Percentiles rank a stretch among this genome's conserved stretches.
Evolutionary conservation across 106 monocot genomes (phyloP).

Genomic region (Dendrobium nobile): DNA sequence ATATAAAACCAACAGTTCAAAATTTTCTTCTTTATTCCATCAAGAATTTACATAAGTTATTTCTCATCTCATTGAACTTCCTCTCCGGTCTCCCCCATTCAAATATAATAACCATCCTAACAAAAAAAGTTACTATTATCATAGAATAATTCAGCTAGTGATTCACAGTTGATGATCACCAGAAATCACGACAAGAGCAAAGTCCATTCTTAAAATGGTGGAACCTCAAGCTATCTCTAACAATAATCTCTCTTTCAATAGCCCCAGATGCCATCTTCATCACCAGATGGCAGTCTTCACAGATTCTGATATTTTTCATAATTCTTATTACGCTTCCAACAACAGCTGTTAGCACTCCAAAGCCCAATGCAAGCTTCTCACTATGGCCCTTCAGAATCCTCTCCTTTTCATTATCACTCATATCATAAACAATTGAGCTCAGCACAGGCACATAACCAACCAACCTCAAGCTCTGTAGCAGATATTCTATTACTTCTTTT

Average conservation of each 20-base stretch:
- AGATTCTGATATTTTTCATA: slow-evolving; percentile 59
- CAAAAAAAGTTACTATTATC: too few relatives aligned
- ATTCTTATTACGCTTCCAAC: slow-evolving; percentile 33
- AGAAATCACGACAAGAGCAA: slow-evolving; percentile 60
- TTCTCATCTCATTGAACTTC: too few relatives aligned
- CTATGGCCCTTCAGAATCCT: slow-evolving; percentile 56
- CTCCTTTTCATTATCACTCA: slow-evolving; percentile 49
- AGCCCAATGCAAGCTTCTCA: slow-evolving; percentile 70
- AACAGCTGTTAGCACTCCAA: slow-evolving; percentile 40
- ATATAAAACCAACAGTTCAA: too few relatives aligned
- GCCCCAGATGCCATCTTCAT: slow-evolving; percentile 46
- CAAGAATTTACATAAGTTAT: too few relatives aligned
- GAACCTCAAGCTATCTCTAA: slow-evolving; percentile 67
- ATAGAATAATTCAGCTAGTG: too few relatives aligned
- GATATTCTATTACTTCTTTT: slow-evolving; percentile 38
- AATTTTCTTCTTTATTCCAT: too few relatives aligned
- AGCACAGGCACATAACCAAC: slow-evolving; percentile 29
- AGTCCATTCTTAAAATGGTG: slow-evolving; percentile 56
- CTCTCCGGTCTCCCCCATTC: too few relatives aligned
- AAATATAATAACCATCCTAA: too few relatives aligned
- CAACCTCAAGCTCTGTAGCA: slow-evolving; percentile 35
- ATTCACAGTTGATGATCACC: slow-evolving; percentile 23
- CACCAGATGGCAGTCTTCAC: slow-evolving; percentile 63
- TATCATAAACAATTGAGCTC: slow-evolving; percentile 32
- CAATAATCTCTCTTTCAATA: slow-evolving; percentile 33